Conservation (phyloP, 164 flowering plant genomes). For the Stephania japonica region DNA sequence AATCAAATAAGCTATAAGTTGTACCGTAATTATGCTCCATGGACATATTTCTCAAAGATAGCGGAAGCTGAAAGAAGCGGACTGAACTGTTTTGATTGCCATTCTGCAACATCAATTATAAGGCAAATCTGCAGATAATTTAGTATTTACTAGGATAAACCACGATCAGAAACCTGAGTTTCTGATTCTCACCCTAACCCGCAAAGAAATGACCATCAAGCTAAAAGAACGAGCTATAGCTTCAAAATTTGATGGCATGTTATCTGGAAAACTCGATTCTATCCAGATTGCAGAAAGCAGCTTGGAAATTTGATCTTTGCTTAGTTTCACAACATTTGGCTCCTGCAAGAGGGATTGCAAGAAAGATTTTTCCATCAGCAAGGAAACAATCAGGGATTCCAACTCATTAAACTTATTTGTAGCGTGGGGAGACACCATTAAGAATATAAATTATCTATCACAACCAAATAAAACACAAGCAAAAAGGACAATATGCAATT, state of each 20-base stretch:
- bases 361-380: conserved; percentile 2
- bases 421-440: background rate
- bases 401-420: background rate
- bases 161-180: background rate
- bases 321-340: conserved; percentile 46
- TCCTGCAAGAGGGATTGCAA: conserved; percentile 42
- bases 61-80: conserved; percentile 76
- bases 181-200: conserved; percentile 44
- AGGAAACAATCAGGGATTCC: background rate
- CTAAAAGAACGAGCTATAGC: conserved; percentile 81
- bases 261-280: conserved; percentile 75
- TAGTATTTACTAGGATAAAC: background rate
- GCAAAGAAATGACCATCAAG: conserved; percentile 57
- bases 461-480: too few relatives aligned
- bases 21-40: conserved; percentile 56
- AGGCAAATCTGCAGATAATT: background rate
- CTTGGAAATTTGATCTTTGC: conserved; percentile 70
- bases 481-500: too few relatives aligned
- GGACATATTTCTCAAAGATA: conserved; percentile 55
- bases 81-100: conserved; percentile 37
- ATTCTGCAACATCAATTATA: conserved; percentile 44
- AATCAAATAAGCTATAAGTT: conserved; percentile 2
- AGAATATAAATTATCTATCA: background rate
- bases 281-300: conserved; percentile 84
- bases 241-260: conserved; percentile 73